These are phyloP conservation scores for Stephanodiscus minutulus DNA, from an alignment of 108 stramenopile genomes.

Conservation along the genomic window DNA sequence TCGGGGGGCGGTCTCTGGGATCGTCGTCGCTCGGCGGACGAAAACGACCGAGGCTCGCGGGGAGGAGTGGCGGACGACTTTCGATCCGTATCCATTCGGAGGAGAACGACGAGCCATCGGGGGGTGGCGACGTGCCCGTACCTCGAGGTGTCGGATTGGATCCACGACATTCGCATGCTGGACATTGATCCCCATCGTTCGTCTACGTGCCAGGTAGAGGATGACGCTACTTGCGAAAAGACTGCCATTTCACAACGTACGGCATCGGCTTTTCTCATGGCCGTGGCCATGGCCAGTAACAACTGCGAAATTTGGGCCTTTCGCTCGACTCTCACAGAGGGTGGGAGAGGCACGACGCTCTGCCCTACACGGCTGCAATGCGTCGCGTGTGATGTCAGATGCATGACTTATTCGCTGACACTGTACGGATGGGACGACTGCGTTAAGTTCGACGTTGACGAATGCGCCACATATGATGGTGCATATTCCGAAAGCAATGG, in stretches of 20 bases:
- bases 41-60: neutral
- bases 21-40: neutral
- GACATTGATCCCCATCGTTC: slow-evolving; percentile 7
- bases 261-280: slow-evolving; percentile 37
- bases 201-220: neutral
- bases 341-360: slow-evolving; percentile 2
- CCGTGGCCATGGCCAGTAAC: slow-evolving; percentile 58
- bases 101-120: neutral
- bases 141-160: slow-evolving; percentile 61
- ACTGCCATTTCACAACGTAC: neutral
- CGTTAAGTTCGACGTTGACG: neutral
- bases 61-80: slow-evolving; percentile 20
- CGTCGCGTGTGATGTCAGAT: slow-evolving; percentile 45
- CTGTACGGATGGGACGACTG: slow-evolving; percentile 23
- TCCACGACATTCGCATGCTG: slow-evolving; percentile 58
- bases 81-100: slow-evolving; percentile 26
- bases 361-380: slow-evolving; percentile 23
- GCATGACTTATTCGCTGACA: slow-evolving; percentile 59
- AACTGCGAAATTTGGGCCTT: slow-evolving; percentile 60
- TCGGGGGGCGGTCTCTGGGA: slow-evolving; percentile 43
- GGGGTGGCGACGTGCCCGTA: slow-evolving; percentile 1
- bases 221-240: neutral
- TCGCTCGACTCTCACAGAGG: neutral
- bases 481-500: slow-evolving; percentile 2
- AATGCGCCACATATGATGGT: slow-evolving; percentile 1